Base-by-base conservation (phyloP, 805 yeast species). In the Ogataea glucozyma region DNA sequence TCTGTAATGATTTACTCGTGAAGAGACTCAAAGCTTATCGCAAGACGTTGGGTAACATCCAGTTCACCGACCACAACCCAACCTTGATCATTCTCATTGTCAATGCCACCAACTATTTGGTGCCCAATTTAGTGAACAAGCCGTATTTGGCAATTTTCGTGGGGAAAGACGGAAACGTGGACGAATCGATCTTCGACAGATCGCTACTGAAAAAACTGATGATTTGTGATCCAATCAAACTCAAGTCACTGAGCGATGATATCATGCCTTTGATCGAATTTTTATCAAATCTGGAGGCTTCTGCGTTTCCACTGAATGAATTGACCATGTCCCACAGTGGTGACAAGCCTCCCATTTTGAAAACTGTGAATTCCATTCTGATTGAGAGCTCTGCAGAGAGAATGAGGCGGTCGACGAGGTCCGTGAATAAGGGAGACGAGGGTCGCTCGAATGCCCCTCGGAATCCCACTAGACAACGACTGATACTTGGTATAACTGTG, bases 211-310 rank as follows among this genome's bases (percentile, higher is more conserved):
- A 46, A 38, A 42, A 47, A 11, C 40, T 58, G 47, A 54, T 56
- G 59, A 48, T 66, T n/a, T 65, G 70, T 44, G 56, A 64, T 29
- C 69, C 70, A 1, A 47, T 66, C 6, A 36, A 32, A 24, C 40
- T 66, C 33, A 47, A 51, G 26, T 53, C 64, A 1, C 39, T 61
- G 4, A 45, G 58, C 30, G 62, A 61, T 43, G 67, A 65, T 37
- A 44, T 66, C 26, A 57, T 65, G 52, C 44, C 44, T 1, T 49
- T 65, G 40, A 62, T 65, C 38, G 62, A 65, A 40, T 61, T 64
- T 27, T 51, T 66, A 7, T 51, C 55, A 5, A 57, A 55, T 31
- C 41, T 62, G 12, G 53, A 61, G 31, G 38, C 42, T 17, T 29
- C 52, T n/a, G 30, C 43, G n/a, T 39, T 43, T 34, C 44, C 44